Evolutionary conservation across 176 grass and related monocot genomes (phyloP).

Genomic region (Oryza rufipogon): DNA sequence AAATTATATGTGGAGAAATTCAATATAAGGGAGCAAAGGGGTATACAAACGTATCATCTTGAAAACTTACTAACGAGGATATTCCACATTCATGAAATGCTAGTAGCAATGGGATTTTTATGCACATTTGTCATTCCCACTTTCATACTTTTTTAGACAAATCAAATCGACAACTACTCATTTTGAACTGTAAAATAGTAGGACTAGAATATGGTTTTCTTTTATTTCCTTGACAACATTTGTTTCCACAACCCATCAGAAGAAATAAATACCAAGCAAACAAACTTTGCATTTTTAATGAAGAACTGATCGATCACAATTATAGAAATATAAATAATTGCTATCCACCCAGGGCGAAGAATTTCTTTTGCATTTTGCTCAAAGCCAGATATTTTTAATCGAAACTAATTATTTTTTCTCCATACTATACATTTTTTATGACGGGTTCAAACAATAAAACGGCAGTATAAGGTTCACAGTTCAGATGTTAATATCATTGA

Average conservation of each 20-base stretch:
- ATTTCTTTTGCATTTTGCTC: constrained; percentile 24
- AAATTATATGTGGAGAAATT: constrained; percentile 21
- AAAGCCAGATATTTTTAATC: not conserved
- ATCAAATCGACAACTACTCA: not conserved
- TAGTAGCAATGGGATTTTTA: constrained; percentile 11
- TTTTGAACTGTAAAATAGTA: not conserved
- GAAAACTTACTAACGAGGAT: not conserved
- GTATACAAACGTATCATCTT: not conserved
- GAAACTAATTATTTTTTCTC: not conserved
- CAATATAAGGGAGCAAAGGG: constrained; percentile 15
- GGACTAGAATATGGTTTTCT: constrained; percentile 4
- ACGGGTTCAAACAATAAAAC: constrained; percentile 22
- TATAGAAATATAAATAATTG: not conserved
- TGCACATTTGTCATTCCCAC: not conserved
- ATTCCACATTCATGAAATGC: not conserved
- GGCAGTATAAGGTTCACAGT: not conserved
- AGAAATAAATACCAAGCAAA: not conserved
- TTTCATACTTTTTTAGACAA: not conserved
- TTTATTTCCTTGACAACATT: not conserved
- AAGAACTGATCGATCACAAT: constrained; percentile 3
- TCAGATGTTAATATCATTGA: constrained; percentile 22
- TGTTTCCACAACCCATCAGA: not conserved
- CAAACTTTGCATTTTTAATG: constrained; percentile 15
- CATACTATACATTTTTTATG: constrained; percentile 18
- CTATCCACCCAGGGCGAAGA: not conserved